Base-by-base conservation (phyloP, 2,329 filamentous ascomycete genomes). In the Biscogniauxia marginata region DNA sequence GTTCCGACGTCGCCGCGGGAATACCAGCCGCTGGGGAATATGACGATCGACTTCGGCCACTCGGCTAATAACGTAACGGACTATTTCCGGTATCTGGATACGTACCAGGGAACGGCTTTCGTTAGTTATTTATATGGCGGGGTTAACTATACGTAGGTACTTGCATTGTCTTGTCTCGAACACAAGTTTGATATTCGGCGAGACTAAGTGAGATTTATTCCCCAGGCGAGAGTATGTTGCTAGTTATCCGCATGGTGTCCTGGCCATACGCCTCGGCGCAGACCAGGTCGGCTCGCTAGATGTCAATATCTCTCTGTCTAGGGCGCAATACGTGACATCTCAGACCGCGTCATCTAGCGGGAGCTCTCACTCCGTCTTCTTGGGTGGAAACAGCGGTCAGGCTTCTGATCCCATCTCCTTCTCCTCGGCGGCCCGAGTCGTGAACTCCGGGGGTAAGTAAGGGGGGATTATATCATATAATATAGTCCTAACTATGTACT, bases 141-240 rank as follows among this genome's bases (percentile, higher is more conserved):
- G 46, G 30, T 16, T 49, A 39, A 39, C 13, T 46, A 46, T 11
- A 46, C 21, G 44, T 23, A 21, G 3, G 21, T 46, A 46, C 30
- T 16, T 16, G 30, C 13, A n/a, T n/a, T n/a, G n/a, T n/a, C n/a
- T n/a, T n/a, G 30, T 3, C n/a, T 16, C 13, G 11, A 39, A 39
- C 13, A 16, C 13, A 39, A n/a, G n/a, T 16, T 39, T 6, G 3
- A 11, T 54, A 54, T 22, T 54, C 45, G n/a, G 22, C 20, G 3
- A 34, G 18, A 7, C 13, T 46, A 23, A 48, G 23, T 20, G 19
- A 44, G 19, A 54, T 46, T 5, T 52, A n/a, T n/a, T n/a, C n/a
- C n/a, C 44, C 47, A 67, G 70, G 25, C 71, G 77, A 8, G 71
- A 80, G 54, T 64, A 68, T 8, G 64, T 81, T 43, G 75, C 75